Base-by-base conservation (phyloP, 192 early-diverging fungal genomes). In the Entomortierella chlamydospora region DNA sequence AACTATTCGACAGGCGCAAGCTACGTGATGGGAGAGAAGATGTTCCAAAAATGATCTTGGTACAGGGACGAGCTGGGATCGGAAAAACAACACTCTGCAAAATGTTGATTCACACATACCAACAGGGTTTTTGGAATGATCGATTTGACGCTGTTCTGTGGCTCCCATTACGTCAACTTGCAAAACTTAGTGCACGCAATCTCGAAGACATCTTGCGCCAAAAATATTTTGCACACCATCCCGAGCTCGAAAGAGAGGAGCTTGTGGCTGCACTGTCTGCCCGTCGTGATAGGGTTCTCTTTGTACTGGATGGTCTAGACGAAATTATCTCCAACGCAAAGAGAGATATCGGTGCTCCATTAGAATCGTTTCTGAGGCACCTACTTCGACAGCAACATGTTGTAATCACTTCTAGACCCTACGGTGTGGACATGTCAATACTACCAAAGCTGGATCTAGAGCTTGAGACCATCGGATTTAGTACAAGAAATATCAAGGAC, bases 71-170 rank as follows among this genome's bases (percentile, higher is more conserved):
- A 30, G 68, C 68, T 56, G 68, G 68, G 13, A 62, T 70, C 20
- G 68, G 68, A 34, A 70, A 70, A 20, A 62, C 68, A 29, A 70
- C 68, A 54, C 39, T 70, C 6, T 70, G 68, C 60, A 70, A 70
- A 43, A 70, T 56, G 52, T 17, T 70, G 34, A 59, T 70, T 23
- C 50, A 62, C 23, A 17, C 18, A 30, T 52, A 56, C 45, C 68
- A 70, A 53, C 43, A 0, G 22, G 59, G 59, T 15, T 20, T 47
- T 3, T 70, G 68, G 68, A 41, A 17, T 30, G 60, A 62, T 10
- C 4, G 10, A 10, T 37, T 37, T 37, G 34, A 37, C 10, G 34
- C 34, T 4, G 10, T 37, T 7, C 34, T 70, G 22, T 70, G 68
- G 68, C 15, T 70, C 26, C 68, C 68, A 42, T 31, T 70, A 37